Evolutionary conservation across 1,284 basidiomycete genomes (phyloP).

Genomic region (Cryptococcus sp.): DNA sequence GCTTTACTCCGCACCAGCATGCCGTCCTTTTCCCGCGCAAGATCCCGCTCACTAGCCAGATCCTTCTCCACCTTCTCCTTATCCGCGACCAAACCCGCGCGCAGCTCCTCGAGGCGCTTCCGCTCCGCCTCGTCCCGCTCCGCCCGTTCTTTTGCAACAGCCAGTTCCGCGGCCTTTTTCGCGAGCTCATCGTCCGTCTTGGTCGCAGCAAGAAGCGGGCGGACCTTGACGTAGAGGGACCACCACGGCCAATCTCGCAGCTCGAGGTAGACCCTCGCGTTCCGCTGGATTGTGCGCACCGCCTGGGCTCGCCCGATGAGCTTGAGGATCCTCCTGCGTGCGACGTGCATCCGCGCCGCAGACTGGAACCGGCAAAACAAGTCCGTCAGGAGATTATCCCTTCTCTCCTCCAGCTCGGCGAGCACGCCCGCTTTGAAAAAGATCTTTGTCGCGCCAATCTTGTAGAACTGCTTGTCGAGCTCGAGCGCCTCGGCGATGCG

Average conservation of each 20-base stretch:
- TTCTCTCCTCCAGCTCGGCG: slow-evolving; percentile 92
- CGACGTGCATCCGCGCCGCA: slow-evolving; percentile 76
- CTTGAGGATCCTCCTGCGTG: slow-evolving; percentile 89
- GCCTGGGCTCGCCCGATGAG: slow-evolving; percentile 89
- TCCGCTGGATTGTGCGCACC: slow-evolving; percentile 87
- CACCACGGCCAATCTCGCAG: slow-evolving; percentile 98
- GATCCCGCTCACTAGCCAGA: slow-evolving; percentile 74
- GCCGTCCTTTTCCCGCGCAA: slow-evolving; percentile 78
- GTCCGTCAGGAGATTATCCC: slow-evolving; percentile 82
- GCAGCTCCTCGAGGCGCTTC: slow-evolving; percentile 73
- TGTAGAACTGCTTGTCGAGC: slow-evolving; percentile 78
- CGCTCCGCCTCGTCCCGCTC: slow-evolving; percentile 79
- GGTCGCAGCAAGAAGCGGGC: slow-evolving; percentile 88
- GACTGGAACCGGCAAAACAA: slow-evolving; percentile 88
- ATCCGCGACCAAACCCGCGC: slow-evolving; percentile 73
- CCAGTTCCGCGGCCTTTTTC: slow-evolving; percentile 80
- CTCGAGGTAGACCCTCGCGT: slow-evolving; percentile 85
- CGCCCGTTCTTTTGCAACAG: slow-evolving; percentile 68
- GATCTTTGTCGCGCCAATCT: slow-evolving; percentile 94
- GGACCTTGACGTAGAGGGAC: slow-evolving; percentile 94
- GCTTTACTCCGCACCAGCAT: slow-evolving; percentile 82
- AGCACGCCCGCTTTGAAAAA: slow-evolving; percentile 99
- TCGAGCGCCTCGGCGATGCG: slow-evolving; percentile 91
- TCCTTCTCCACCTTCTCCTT: slow-evolving; percentile 77
- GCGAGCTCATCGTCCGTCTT: slow-evolving; percentile 88